phyloP scores from a whole-genome alignment of 805 yeast species.

The Suhomyces xylopsoci region DNA sequence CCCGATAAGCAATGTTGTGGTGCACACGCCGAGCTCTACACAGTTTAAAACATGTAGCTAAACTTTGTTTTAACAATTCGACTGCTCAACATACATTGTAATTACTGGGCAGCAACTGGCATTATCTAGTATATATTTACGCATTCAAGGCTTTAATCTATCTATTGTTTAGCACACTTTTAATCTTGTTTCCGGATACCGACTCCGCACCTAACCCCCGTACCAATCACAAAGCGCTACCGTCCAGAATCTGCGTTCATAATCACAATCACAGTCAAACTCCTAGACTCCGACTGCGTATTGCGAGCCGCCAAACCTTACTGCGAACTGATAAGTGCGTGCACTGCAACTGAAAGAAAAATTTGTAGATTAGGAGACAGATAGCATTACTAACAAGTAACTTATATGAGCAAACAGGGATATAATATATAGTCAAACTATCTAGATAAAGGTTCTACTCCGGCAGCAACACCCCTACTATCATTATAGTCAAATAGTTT shows the following conservation, averaged over 20 bases:
- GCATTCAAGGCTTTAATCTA: neutral
- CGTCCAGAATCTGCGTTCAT: neutral
- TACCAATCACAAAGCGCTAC: neutral
- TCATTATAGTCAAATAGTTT: neutral
- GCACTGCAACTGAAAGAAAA: neutral
- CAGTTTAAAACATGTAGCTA: neutral
- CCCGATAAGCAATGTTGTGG: neutral
- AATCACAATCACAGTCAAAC: neutral
- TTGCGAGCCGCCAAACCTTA: slow-evolving; percentile 20
- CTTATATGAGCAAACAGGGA: neutral
- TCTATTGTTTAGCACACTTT: neutral
- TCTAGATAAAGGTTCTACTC: neutral
- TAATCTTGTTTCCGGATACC: neutral
- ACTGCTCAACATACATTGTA: neutral
- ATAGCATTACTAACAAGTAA: neutral
- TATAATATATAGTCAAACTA: neutral
- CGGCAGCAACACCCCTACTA: neutral
- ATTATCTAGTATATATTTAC: neutral
- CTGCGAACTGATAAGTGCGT: slow-evolving; percentile 1
- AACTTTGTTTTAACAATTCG: neutral
- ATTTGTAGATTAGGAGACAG: neutral
- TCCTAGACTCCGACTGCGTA: slow-evolving; percentile 25
- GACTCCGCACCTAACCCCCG: neutral
- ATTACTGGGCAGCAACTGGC: neutral
- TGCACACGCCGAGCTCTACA: neutral